These are phyloP conservation scores for Bryoerythrophyllum caledonicum DNA, from an alignment of 225 moss, liverwort and hornwort species.

Conservation along the genomic window DNA sequence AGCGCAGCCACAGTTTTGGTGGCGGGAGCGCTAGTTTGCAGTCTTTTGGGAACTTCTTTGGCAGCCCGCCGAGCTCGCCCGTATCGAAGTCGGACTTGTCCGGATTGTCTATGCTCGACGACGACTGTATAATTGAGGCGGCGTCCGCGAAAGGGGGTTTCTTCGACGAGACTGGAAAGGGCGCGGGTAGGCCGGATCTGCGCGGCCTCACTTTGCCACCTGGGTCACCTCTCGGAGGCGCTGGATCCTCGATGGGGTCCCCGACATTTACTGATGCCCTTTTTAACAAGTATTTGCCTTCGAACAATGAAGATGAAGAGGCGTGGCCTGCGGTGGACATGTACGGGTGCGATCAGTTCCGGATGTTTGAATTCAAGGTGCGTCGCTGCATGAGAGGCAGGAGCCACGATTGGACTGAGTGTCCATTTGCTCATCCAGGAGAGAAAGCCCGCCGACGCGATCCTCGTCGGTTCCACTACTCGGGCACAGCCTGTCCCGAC, in stretches of 20 bases:
- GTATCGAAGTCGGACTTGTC: too few relatives aligned
- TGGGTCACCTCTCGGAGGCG: conserved; percentile 41
- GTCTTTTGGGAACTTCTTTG: conserved; percentile 62
- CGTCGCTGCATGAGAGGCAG: conserved; percentile 96
- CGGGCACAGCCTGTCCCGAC: conserved; percentile 95
- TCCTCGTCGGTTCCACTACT: conserved; percentile 95
- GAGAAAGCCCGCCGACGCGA: conserved; percentile 95
- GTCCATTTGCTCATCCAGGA: conserved; percentile 94
- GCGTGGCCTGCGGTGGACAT: conserved; percentile 91
- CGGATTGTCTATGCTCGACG: conserved; percentile 62
- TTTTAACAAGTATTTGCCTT: conserved; percentile 80
- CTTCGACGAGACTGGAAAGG: conserved; percentile 54
- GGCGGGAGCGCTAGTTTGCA: conserved; percentile 38
- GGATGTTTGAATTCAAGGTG: conserved; percentile 99
- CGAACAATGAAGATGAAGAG: conserved; percentile 94
- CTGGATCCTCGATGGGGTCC: conserved; percentile 62
- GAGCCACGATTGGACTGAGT: conserved; percentile 99
- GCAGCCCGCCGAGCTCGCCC: conserved; percentile 67
- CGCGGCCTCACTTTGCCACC: conserved; percentile 45
- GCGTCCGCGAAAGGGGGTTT: conserved; percentile 40
- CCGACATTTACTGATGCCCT: conserved; percentile 78
- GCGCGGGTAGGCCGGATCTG: conserved; percentile 39
- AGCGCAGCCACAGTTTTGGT: conserved; percentile 82
- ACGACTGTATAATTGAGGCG: conserved; percentile 63
- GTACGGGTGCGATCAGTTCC: conserved; percentile 98